Evolutionary conservation across 202 grass and related monocot species (phyloP).

Genomic region (Alloteropsis angusta): DNA sequence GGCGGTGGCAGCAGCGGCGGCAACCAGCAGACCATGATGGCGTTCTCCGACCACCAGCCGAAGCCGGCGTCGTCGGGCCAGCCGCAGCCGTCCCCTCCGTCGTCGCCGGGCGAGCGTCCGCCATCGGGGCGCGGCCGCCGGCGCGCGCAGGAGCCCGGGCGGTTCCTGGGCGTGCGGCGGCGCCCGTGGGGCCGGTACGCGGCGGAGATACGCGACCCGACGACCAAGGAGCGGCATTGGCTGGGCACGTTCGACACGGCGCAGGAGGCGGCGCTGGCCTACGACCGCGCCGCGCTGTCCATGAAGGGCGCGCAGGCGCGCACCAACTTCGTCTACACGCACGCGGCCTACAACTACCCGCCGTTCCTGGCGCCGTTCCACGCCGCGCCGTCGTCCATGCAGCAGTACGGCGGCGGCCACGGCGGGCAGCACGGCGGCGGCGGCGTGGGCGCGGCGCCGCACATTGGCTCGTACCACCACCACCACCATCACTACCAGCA

Average conservation of each 20-base stretch:
- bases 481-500: slow-evolving; percentile 1
- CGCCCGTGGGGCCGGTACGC: slow-evolving; percentile 78
- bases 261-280: slow-evolving; percentile 75
- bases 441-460: slow-evolving; percentile 6
- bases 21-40: slow-evolving; percentile 30
- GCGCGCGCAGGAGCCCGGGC: slow-evolving; percentile 54
- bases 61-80: slow-evolving; percentile 3
- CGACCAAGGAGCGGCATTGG: slow-evolving; percentile 82
- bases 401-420: not conserved
- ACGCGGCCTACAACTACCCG: slow-evolving; percentile 43
- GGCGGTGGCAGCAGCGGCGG: not conserved
- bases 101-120: slow-evolving; percentile 27
- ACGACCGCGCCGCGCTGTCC: slow-evolving; percentile 72
- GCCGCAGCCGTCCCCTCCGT: slow-evolving; percentile 33
- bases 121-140: slow-evolving; percentile 26
- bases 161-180: slow-evolving; percentile 73
- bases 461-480: slow-evolving; percentile 37
- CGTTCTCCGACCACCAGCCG: slow-evolving; percentile 41
- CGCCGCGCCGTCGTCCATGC: slow-evolving; percentile 9
- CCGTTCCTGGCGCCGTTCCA: slow-evolving; percentile 55
- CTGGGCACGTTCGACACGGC: slow-evolving; percentile 86
- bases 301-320: slow-evolving; percentile 79
- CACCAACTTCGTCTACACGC: slow-evolving; percentile 72
- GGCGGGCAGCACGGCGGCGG: too few species aligned
- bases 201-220: slow-evolving; percentile 76